Evolutionary conservation across 2,329 filamentous ascomycete species (phyloP).

Genomic region (Claviceps sp.): DNA sequence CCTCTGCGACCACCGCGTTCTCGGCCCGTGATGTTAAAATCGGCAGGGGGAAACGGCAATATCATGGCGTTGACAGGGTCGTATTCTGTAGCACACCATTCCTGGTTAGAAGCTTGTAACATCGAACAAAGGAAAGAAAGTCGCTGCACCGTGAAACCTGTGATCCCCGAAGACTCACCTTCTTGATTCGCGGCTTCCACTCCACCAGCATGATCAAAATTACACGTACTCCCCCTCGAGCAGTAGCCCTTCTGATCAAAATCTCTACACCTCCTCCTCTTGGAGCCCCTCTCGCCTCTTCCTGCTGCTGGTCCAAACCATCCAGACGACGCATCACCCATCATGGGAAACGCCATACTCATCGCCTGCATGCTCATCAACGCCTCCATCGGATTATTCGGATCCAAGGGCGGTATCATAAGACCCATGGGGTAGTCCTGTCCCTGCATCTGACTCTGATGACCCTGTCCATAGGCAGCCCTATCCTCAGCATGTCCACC

Average conservation of each 20-base stretch:
- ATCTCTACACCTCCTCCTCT: slow-evolving; percentile 44
- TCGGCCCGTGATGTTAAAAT: slow-evolving; percentile 15
- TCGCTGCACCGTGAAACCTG: not conserved
- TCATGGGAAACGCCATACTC: slow-evolving; percentile 26
- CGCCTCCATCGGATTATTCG: slow-evolving; percentile 46
- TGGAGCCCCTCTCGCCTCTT: slow-evolving; percentile 14
- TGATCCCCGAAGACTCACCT: slow-evolving; percentile 11
- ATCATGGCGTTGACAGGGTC: slow-evolving; percentile 18
- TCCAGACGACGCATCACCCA: slow-evolving; percentile 24
- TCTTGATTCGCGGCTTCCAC: slow-evolving; percentile 7
- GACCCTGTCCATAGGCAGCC: not conserved
- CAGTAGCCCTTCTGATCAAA: slow-evolving; percentile 65
- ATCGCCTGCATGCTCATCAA: slow-evolving; percentile 49
- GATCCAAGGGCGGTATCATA: slow-evolving; percentile 34
- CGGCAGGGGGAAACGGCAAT: slow-evolving; percentile 10
- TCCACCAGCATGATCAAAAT: slow-evolving; percentile 47
- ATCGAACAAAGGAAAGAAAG: not conserved
- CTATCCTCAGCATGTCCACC: slow-evolving; percentile 14
- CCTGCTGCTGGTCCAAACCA: not conserved
- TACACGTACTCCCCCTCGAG: slow-evolving; percentile 50
- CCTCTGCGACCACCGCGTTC: slow-evolving; percentile 21
- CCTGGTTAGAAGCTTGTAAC: not conserved
- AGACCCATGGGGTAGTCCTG: slow-evolving; percentile 6
- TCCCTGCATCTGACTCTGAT: slow-evolving; percentile 5
- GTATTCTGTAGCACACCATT: slow-evolving; percentile 15